Evolutionary conservation across 805 yeast species (phyloP).

Genomic region (Spathaspora girioi): DNA sequence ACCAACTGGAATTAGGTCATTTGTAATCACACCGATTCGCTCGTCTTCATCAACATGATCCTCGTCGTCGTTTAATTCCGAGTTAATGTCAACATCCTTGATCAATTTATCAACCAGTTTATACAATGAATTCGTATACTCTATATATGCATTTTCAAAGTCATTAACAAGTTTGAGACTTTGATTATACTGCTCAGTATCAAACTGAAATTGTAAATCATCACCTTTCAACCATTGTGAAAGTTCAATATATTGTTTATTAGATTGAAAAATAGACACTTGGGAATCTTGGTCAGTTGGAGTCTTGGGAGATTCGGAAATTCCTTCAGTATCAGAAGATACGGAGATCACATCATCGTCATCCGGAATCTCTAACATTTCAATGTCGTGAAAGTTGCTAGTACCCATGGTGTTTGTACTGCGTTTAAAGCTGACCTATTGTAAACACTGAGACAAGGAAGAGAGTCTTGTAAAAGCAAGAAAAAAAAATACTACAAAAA

Average conservation of each 20-base stretch:
- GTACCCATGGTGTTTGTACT: conserved; percentile 1
- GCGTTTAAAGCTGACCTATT: not conserved
- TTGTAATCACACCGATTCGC: conserved; percentile 29
- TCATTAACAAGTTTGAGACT: conserved; percentile 33
- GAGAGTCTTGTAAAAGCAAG: not conserved
- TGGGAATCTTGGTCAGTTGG: not conserved
- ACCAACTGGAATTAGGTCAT: not conserved
- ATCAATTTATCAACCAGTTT: conserved; percentile 44
- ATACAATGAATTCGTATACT: conserved; percentile 49
- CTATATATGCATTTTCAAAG: conserved; percentile 37
- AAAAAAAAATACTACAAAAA: not conserved
- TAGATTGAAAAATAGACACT: conserved; percentile 6
- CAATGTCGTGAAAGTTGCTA: conserved; percentile 31
- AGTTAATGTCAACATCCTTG: conserved; percentile 9
- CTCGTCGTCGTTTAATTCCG: conserved; percentile 16
- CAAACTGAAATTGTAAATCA: conserved; percentile 36
- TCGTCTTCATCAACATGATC: conserved; percentile 21
- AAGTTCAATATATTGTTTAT: conserved; percentile 35
- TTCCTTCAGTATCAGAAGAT: conserved; percentile 25
- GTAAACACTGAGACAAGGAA: conserved; percentile 1
- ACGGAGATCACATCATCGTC: conserved; percentile 17
- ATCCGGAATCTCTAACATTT: conserved; percentile 42
- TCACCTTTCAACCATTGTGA: conserved; percentile 41
- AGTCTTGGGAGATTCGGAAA: conserved; percentile 12
- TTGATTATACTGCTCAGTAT: conserved; percentile 35